Percentiles rank a stretch among this genome's conserved stretches.
These are phyloP conservation scores for Heteromeles arbutifolia DNA, from an alignment of 306 rosid species.

Conservation along the genomic window DNA sequence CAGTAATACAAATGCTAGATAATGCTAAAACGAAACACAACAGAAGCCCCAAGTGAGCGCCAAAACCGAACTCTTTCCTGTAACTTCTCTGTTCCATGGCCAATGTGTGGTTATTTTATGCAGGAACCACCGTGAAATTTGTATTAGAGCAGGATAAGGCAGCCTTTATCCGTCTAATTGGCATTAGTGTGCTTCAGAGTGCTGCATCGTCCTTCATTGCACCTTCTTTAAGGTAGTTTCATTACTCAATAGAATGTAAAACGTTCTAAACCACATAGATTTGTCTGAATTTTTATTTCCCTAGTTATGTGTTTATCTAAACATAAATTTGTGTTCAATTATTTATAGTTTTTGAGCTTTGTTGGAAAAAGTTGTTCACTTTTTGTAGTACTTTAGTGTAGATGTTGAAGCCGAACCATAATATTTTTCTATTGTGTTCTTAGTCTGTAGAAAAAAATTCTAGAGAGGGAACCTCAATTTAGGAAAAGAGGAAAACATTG, in stretches of 20 bases:
- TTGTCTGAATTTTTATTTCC: neutral
- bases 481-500: neutral
- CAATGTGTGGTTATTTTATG: constrained; percentile 19
- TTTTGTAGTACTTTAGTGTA: neutral
- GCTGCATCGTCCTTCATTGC: constrained; percentile 80
- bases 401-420: neutral
- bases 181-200: constrained; percentile 75
- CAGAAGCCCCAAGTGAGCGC: neutral
- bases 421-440: neutral
- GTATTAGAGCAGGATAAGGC: constrained; percentile 87
- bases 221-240: constrained; percentile 71
- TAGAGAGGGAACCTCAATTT: neutral
- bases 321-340: neutral
- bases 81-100: neutral
- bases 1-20: neutral
- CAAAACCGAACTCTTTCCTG: neutral
- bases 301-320: neutral
- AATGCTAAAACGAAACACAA: neutral
- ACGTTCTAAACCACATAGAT: neutral
- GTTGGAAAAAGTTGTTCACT: neutral
- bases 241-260: constrained; percentile 1
- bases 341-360: neutral
- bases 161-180: constrained; percentile 59
- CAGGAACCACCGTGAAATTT: constrained; percentile 86
- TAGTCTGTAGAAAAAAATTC: neutral